phyloP scores from a whole-genome alignment of 768 basidiomycete genomes.

The Tylopilus plumbeoviolaceoides region DNA sequence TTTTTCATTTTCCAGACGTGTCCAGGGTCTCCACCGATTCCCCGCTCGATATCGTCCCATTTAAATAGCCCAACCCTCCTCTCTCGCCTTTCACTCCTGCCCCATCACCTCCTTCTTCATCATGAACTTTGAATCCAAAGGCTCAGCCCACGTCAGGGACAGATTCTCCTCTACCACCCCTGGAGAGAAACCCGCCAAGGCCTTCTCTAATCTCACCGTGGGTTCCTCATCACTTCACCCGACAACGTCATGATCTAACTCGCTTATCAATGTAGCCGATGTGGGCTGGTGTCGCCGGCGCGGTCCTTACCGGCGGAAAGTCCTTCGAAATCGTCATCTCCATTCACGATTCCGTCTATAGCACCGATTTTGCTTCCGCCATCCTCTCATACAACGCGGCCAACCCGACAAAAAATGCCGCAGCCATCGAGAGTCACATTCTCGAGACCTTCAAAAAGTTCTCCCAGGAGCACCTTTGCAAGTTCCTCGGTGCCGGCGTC shows the following conservation, averaged over 20 bases:
- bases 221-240: constrained; percentile 22
- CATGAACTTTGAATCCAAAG: constrained; percentile 56
- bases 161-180: constrained; percentile 44
- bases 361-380: constrained; percentile 68
- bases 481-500: constrained; percentile 82
- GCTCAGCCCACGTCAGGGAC: constrained; percentile 60
- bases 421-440: constrained; percentile 61
- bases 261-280: constrained; percentile 53
- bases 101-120: constrained; percentile 32
- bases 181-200: constrained; percentile 48
- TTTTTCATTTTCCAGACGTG: too few species aligned
- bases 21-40: too few species aligned
- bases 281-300: constrained; percentile 81
- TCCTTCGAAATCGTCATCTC: constrained; percentile 72
- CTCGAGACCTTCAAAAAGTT: constrained; percentile 66
- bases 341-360: constrained; percentile 82
- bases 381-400: constrained; percentile 48
- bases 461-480: constrained; percentile 73
- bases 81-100: constrained; percentile 17
- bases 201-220: constrained; percentile 65
- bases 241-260: constrained; percentile 10
- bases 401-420: constrained; percentile 51
- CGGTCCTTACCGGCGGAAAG: constrained; percentile 52
- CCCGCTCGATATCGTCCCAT: neutral
- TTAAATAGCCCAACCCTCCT: constrained; percentile 33